Base-by-base conservation (phyloP, 2,329 filamentous ascomycete genomes). In the Exophiala bonariae region DNA sequence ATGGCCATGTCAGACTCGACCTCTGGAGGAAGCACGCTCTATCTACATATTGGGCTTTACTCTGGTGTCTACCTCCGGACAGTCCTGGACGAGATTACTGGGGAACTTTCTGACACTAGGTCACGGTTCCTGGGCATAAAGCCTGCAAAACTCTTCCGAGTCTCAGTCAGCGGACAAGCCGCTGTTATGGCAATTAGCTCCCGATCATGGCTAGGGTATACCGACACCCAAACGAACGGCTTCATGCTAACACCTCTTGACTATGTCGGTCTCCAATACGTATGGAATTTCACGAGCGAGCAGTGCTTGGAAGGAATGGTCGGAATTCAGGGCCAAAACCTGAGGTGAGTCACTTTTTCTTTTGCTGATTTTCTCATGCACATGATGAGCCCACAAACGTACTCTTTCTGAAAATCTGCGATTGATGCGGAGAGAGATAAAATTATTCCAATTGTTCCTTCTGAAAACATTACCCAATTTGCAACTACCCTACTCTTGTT, bases 21-120 rank as follows among this genome's bases (percentile, higher is more conserved):
- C 2, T 89, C 87, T 2, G 90, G 90, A 18, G 89, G 90, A 14
- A 87, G 84, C 9, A 95, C 92, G 0, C 78, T 96, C 3, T 97
- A 96, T 63, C 80, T 99, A 4, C 93, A 99, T 61, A 97, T 99
- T 51, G 95, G 93, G 45, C 79, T 99, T 2, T 86, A 93, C 64
- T 97, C 91, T 22, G 93, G 95, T 46, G 90, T 99, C 9, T 99
- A 99, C 64, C 81, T 99, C 18, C 83, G 95, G 35, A 97, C 93
- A 0, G 89, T 96, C 4, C 75, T 99, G 13, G 93, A 99, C 61
- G 95, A 97, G 63, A 82, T 96, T 32, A 97, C 91, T 3, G 95
- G 95, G 49, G 93, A 99, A 65, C 77, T 99, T 28, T 95, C 91
- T 1, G 92, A 99, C 64, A 97, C 92, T 0, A 80, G 93, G 36